Base-by-base conservation (phyloP, 129 eudicot genomes). In the Artemisia argyi region DNA sequence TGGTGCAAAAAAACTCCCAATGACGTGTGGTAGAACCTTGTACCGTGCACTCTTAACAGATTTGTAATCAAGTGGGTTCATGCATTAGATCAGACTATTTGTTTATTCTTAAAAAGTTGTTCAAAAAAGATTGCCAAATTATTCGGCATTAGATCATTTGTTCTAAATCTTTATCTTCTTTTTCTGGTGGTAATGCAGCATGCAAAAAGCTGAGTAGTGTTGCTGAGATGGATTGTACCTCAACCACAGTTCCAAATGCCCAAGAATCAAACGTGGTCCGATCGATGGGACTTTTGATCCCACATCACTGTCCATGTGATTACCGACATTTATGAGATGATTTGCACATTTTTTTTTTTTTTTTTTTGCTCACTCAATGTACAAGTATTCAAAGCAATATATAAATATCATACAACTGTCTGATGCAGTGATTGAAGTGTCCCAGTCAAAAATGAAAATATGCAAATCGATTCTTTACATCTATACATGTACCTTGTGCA, bases 11-110 rank as follows among this genome's bases (percentile, higher is more conserved):
- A n/a, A n/a, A n/a, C n/a, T n/a, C n/a, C n/a, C n/a, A n/a, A n/a
- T n/a, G n/a, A n/a, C n/a, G n/a, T n/a, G n/a, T n/a, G n/a, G n/a
- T n/a, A n/a, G n/a, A n/a, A n/a, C n/a, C n/a, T n/a, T n/a, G n/a
- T n/a, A n/a, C n/a, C n/a, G n/a, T n/a, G n/a, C n/a, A n/a, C n/a
- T n/a, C n/a, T n/a, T n/a, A n/a, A n/a, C n/a, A n/a, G n/a, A n/a
- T n/a, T n/a, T 73, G 60, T 61, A 61, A 61, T 73, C 77, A 73
- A 69, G 50, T 73, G 69, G 69, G 69, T 60, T 26, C 68, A 72
- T 17, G 32, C 55, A 18, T 70, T 58, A 60, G 9, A 35, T 35
- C 42, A 35, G 6, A 11, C 1, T 7, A 7, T 39, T 39, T 7
- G 2, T 39, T 39, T 48, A 61, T 48, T 61, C 60, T 73, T 62